Evolutionary conservation across 768 basidiomycete genomes (phyloP).

Genomic region (Termitomyces sp.): DNA sequence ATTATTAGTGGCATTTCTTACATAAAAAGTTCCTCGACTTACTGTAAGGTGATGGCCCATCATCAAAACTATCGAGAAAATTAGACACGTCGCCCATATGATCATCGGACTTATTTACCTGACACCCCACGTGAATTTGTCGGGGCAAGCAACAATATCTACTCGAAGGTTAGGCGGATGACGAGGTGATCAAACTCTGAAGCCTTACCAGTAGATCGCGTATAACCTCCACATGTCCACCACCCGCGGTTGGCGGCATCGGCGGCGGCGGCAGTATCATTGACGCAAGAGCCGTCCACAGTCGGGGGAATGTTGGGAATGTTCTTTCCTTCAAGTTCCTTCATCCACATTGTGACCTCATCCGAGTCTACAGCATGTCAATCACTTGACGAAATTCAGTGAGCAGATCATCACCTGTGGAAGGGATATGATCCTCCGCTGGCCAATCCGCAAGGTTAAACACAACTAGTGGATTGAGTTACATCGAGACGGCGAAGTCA

Average conservation of each 20-base stretch:
- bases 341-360: constrained; percentile 71
- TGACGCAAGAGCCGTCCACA: constrained; percentile 60
- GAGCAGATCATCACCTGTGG: constrained; percentile 37
- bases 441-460: constrained; percentile 47
- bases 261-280: constrained; percentile 49
- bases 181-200: not conserved
- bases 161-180: not conserved
- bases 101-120: constrained; percentile 27
- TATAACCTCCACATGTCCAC: constrained; percentile 86
- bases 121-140: constrained; percentile 72
- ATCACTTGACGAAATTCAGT: not conserved
- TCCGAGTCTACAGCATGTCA: constrained; percentile 34
- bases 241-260: constrained; percentile 66
- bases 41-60: constrained; percentile 85
- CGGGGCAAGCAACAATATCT: constrained; percentile 66
- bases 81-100: not conserved
- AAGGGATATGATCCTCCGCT: constrained; percentile 50
- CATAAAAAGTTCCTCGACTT: constrained; percentile 23
- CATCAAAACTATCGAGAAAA: constrained; percentile 56
- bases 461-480: constrained; percentile 16
- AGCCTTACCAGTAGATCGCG: constrained; percentile 38
- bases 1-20: not conserved
- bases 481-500: not conserved
- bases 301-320: constrained; percentile 67
- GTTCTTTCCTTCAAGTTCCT: constrained; percentile 62